Evolutionary conservation across 2,329 filamentous ascomycete genomes (phyloP).

Genomic region (Colletotrichum somersetense): DNA sequence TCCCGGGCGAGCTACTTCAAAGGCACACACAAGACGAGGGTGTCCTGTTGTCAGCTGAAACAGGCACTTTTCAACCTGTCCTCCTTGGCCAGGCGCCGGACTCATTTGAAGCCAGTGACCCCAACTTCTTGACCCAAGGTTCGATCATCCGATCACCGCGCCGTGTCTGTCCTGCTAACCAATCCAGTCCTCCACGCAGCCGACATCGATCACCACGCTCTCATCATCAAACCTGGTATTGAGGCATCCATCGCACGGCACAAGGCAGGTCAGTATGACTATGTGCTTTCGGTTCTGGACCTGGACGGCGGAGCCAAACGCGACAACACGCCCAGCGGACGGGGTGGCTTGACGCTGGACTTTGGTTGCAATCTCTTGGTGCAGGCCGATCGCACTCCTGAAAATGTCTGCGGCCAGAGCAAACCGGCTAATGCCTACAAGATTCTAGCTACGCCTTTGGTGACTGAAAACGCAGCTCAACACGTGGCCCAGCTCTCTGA

Average conservation of each 20-base stretch:
- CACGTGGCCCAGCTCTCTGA: neutral
- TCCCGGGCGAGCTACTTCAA: conserved; percentile 17
- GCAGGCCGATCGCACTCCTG: conserved; percentile 48
- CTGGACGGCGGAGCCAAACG: conserved; percentile 43
- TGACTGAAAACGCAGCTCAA: conserved; percentile 27
- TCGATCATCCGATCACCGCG: conserved; percentile 1
- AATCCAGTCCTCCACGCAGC: conserved; percentile 18
- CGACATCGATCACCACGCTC: conserved; percentile 14
- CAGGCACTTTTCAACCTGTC: conserved; percentile 13
- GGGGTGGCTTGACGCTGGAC: conserved; percentile 51
- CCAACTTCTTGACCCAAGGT: conserved; percentile 35
- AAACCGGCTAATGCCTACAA: conserved; percentile 55
- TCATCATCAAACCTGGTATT: conserved; percentile 1
- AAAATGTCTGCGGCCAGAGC: conserved; percentile 43
- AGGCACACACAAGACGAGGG: conserved; percentile 24
- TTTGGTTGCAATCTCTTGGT: conserved; percentile 68
- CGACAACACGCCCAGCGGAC: neutral
- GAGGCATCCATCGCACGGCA: conserved; percentile 53
- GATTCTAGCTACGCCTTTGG: conserved; percentile 62
- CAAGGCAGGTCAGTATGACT: conserved; percentile 64
- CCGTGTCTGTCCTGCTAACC: conserved; percentile 18
- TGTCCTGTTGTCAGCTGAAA: conserved; percentile 37
- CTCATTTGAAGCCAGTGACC: conserved; percentile 31
- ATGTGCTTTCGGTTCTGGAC: conserved; percentile 58
- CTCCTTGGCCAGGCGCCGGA: conserved; percentile 11